A percentile compares a stretch with the other conserved stretches of the same genome.
Evolutionary conservation across 495 filamentous ascomycete species (phyloP).

Genomic region (Penicillium taxi): DNA sequence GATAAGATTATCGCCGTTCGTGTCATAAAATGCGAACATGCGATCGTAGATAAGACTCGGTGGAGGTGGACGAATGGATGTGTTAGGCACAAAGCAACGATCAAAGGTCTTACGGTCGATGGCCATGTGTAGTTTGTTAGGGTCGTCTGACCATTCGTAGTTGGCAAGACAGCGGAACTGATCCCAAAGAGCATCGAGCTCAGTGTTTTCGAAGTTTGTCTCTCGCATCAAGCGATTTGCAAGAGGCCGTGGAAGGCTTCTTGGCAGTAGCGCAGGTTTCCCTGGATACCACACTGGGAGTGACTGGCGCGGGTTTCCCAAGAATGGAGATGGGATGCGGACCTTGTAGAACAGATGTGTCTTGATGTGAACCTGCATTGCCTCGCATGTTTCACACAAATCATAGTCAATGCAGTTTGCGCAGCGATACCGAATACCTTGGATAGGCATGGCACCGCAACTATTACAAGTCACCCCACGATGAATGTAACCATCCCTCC

Average conservation of each 20-base stretch:
- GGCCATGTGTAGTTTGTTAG: slow-evolving; percentile 64
- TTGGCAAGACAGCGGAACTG: slow-evolving; percentile 91
- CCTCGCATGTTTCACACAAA: slow-evolving; percentile 82
- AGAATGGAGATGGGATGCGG: slow-evolving; percentile 60
- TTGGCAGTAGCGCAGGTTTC: slow-evolving; percentile 59
- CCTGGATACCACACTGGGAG: slow-evolving; percentile 87
- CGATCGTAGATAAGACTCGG: slow-evolving; percentile 91
- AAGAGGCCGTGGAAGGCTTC: slow-evolving; percentile 54
- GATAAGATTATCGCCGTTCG: slow-evolving; percentile 77
- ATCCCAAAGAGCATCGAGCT: slow-evolving; percentile 89
- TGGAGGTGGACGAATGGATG: slow-evolving; percentile 61
- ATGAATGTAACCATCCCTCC: slow-evolving; percentile 81
- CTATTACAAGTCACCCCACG: slow-evolving; percentile 89
- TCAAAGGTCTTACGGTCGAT: slow-evolving; percentile 91
- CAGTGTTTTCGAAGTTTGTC: slow-evolving; percentile 69
- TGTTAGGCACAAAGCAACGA: slow-evolving; percentile 76
- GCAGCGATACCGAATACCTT: slow-evolving; percentile 85
- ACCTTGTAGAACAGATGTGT: slow-evolving; percentile 97
- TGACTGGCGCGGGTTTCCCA: slow-evolving; percentile 57
- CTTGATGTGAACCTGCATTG: slow-evolving; percentile 74
- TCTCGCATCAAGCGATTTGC: slow-evolving; percentile 59
- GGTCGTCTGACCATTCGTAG: slow-evolving; percentile 76
- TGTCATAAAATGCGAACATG: slow-evolving; percentile 94
- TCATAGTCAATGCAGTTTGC: slow-evolving; percentile 90
- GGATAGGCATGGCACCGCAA: slow-evolving; percentile 77